phyloP scores from a whole-genome alignment of 2,329 filamentous ascomycete genomes.

The Chrysosporium keratinophilum region DNA sequence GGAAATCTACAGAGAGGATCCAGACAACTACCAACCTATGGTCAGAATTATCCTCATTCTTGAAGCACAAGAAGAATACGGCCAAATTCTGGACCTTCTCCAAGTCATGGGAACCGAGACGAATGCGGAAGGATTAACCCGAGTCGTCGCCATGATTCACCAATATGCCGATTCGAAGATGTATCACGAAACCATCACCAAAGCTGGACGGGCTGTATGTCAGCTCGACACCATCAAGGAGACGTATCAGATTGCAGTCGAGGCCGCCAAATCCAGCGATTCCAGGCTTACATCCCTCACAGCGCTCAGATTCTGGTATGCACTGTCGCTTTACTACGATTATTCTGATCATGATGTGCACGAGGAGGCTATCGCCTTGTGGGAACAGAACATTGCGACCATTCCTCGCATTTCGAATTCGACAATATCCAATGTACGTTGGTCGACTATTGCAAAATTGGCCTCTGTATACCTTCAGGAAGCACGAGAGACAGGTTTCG shows the following conservation, averaged over 20 bases:
- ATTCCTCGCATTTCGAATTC: conserved; percentile 1
- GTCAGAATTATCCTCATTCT: conserved; percentile 10
- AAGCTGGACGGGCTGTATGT: conserved; percentile 4
- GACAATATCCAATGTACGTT: not conserved
- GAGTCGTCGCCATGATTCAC: conserved; percentile 12
- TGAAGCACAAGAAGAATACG: conserved; percentile 11
- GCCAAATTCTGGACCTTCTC: conserved; percentile 16
- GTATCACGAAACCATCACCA: conserved; percentile 10
- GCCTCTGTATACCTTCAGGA: conserved; percentile 13
- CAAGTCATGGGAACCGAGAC: conserved; percentile 14
- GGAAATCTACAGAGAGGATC: conserved; percentile 14
- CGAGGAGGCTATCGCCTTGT: conserved; percentile 12
- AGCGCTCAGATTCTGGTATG: conserved; percentile 11
- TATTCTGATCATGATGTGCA: conserved; percentile 6
- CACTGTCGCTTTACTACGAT: conserved; percentile 8
- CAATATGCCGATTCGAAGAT: conserved; percentile 6
- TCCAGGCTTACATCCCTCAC: not conserved
- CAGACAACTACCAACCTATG: conserved; percentile 13
- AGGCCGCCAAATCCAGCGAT: conserved; percentile 4
- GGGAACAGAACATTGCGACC: conserved; percentile 13
- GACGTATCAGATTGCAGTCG: conserved; percentile 9
- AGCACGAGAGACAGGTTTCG: conserved; percentile 13
- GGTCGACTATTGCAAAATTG: conserved; percentile 9
- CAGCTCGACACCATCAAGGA: conserved; percentile 12
- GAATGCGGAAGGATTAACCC: conserved; percentile 10